phyloP scores from a whole-genome alignment of 2,329 filamentous ascomycete species.

The Zymoseptoria ardabiliae region DNA sequence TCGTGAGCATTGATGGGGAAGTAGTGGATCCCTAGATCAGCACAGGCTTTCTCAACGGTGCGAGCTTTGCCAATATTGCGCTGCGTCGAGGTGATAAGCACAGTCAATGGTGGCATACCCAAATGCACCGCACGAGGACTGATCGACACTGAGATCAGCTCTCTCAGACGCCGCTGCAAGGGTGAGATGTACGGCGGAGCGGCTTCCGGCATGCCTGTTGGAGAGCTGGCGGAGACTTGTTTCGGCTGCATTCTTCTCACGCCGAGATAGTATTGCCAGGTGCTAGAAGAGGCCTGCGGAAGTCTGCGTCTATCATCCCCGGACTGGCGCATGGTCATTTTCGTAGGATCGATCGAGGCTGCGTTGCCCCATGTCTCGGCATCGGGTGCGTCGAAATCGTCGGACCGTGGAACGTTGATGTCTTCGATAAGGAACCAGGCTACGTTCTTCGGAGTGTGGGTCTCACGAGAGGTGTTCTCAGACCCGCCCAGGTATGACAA shows the following conservation, averaged over 20 bases:
- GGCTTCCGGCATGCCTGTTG: conserved; percentile 26
- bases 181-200: conserved; percentile 39
- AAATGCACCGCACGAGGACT: conserved; percentile 80
- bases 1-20: conserved; percentile 90
- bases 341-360: conserved; percentile 75
- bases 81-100: conserved; percentile 85
- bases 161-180: conserved; percentile 59
- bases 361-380: conserved; percentile 76
- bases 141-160: conserved; percentile 80
- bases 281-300: conserved; percentile 66
- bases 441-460: conserved; percentile 39
- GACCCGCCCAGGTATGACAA: conserved; percentile 18
- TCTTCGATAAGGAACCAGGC: conserved; percentile 91
- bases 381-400: conserved; percentile 51
- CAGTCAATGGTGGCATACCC: conserved; percentile 77
- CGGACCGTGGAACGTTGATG: conserved; percentile 45
- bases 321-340: conserved; percentile 84
- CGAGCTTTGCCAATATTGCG: conserved; percentile 89
- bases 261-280: conserved; percentile 86
- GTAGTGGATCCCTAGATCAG: conserved; percentile 82
- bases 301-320: conserved; percentile 78
- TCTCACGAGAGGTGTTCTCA: conserved; percentile 49
- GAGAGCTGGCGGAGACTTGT: conserved; percentile 34
- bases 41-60: conserved; percentile 66
- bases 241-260: conserved; percentile 57